Evolutionary conservation across 148 eudicot species (phyloP).

Genomic region (Vaccinium corymbosum): DNA sequence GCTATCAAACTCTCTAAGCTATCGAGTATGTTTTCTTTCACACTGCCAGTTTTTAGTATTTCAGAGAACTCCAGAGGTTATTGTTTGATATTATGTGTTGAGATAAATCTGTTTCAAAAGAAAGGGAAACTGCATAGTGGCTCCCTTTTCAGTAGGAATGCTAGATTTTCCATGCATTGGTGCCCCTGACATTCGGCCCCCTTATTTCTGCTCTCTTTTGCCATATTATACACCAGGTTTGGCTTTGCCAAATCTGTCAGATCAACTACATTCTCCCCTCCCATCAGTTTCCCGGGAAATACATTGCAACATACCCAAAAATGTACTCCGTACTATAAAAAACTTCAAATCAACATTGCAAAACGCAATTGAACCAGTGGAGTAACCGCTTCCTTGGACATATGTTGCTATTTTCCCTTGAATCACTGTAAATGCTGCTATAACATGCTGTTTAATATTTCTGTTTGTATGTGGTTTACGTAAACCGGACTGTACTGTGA

Average conservation of each 20-base stretch:
- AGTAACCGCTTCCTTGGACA: not conserved
- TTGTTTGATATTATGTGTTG: not conserved
- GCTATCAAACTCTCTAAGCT: slow-evolving; percentile 85
- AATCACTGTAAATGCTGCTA: not conserved
- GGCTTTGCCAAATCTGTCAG: not conserved
- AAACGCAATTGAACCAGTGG: no score
- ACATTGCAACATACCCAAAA: not conserved
- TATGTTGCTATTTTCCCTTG: not conserved
- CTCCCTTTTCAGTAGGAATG: not conserved
- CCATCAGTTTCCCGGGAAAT: not conserved
- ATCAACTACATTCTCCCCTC: not conserved
- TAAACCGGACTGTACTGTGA: no score
- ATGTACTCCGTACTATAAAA: not conserved
- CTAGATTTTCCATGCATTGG: not conserved
- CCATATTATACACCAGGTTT: not conserved
- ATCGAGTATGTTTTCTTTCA: slow-evolving; percentile 17
- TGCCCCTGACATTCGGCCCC: not conserved
- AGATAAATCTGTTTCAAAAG: not conserved
- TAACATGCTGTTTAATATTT: not conserved
- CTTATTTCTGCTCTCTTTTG: not conserved
- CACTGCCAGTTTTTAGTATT: slow-evolving; percentile 13
- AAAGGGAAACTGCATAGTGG: not conserved
- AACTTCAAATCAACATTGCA: not conserved
- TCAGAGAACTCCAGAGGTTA: slow-evolving; percentile 32
- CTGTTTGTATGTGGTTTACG: not conserved